phyloP scores from a whole-genome alignment of 2,329 filamentous ascomycete genomes.

The Neophaeococcomyces aloes region DNA sequence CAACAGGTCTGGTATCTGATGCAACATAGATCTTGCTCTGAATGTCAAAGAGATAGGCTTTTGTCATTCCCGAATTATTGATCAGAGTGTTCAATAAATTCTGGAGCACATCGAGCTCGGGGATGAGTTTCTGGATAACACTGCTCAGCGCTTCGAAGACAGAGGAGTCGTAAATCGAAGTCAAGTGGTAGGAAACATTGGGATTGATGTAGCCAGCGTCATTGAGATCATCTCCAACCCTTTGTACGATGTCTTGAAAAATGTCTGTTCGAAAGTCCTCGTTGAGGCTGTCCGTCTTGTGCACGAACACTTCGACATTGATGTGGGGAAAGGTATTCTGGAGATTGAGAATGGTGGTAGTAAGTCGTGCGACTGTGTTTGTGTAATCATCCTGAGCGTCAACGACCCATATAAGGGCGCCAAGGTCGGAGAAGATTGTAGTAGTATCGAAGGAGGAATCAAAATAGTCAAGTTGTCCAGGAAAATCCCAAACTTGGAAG shows the following conservation, averaged over 20 bases:
- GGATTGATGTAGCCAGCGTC: conserved; percentile 90
- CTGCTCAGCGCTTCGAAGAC: conserved; percentile 98
- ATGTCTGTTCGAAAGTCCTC: conserved; percentile 96
- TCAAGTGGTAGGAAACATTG: conserved; percentile 88
- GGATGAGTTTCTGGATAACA: conserved; percentile 95
- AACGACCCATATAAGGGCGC: conserved; percentile 95
- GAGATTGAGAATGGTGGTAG: conserved; percentile 78
- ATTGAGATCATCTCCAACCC: conserved; percentile 89
- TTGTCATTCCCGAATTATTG: conserved; percentile 89
- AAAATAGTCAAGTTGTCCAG: conserved; percentile 86
- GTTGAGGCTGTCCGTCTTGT: conserved; percentile 95
- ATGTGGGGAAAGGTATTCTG: conserved; percentile 84
- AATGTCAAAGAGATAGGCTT: conserved; percentile 96
- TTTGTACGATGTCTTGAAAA: conserved; percentile 90
- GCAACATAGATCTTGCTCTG: conserved; percentile 98
- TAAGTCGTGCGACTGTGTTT: conserved; percentile 76
- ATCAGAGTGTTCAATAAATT: conserved; percentile 88
- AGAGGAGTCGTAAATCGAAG: conserved; percentile 95
- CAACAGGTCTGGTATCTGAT: conserved; percentile 82
- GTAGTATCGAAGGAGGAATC: conserved; percentile 74
- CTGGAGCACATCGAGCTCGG: conserved; percentile 83
- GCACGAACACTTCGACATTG: conserved; percentile 96
- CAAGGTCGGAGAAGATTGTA: conserved; percentile 86
- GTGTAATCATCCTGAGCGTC: conserved; percentile 97
- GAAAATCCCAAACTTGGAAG: conserved; percentile 97